Evolutionary conservation across 164 flowering plant species (phyloP).

Genomic region (Hamamelis virginiana): DNA sequence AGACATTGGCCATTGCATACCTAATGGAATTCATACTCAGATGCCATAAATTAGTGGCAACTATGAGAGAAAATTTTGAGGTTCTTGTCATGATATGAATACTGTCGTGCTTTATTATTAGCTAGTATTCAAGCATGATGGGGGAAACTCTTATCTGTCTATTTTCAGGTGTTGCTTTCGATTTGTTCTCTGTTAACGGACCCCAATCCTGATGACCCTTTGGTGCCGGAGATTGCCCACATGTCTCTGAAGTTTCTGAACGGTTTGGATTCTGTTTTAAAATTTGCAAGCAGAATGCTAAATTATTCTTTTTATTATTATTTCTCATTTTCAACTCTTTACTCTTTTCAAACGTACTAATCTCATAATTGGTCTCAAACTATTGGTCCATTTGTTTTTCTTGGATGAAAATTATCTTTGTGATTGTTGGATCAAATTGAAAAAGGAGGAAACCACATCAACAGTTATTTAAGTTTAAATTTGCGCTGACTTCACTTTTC

Average conservation of each 20-base stretch:
- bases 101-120: too few species aligned
- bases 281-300: neutral
- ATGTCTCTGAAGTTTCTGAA: slow-evolving; percentile 73
- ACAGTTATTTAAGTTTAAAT: neutral
- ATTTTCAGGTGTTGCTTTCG: slow-evolving; percentile 38
- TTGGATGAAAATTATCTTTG: neutral
- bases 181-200: slow-evolving; percentile 46
- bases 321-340: neutral
- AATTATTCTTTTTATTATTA: neutral
- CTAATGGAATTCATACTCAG: neutral
- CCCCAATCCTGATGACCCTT: slow-evolving; percentile 46
- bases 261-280: neutral
- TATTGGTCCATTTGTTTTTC: neutral
- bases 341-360: neutral
- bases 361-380: too few species aligned
- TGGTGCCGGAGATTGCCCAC: slow-evolving; percentile 49
- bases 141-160: neutral
- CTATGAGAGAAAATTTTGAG: too few species aligned
- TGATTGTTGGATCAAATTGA: slow-evolving; percentile 1
- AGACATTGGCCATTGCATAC: neutral
- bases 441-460: neutral
- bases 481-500: neutral
- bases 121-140: too few species aligned
- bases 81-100: too few species aligned
- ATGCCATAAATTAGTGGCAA: too few species aligned